A percentile compares a stretch with the other conserved stretches of the same genome.
Conservation (phyloP, 805 yeast genomes). For the Yarrowia sp. region DNA sequence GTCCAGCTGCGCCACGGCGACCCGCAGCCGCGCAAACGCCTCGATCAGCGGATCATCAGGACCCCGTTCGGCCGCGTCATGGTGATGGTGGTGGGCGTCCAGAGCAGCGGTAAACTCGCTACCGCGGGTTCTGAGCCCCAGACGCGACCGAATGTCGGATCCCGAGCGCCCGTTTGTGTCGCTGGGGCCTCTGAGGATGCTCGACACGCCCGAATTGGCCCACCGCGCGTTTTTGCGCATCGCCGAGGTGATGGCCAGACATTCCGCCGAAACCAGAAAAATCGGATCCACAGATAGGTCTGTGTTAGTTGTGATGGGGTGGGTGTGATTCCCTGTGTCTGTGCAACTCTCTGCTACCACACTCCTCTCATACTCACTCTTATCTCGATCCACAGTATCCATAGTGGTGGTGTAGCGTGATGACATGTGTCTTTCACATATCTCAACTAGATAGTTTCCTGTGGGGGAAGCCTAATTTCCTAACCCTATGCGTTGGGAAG, state of each 20-base stretch:
- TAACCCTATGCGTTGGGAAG: constrained; percentile 12
- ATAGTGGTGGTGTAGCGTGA: constrained; percentile 1
- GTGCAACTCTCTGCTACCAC: neutral
- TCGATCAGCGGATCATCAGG: constrained; percentile 69
- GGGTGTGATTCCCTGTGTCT: too few relatives aligned
- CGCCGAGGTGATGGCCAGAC: constrained; percentile 82
- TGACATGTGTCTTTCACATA: constrained; percentile 18
- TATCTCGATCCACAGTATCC: constrained; percentile 20
- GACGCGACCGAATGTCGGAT: constrained; percentile 51
- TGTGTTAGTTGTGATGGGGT: neutral
- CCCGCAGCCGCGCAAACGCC: constrained; percentile 78
- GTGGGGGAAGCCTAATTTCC: constrained; percentile 11
- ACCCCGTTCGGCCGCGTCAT: constrained; percentile 19
- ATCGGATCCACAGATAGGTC: constrained; percentile 68
- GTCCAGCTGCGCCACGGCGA: constrained; percentile 66
- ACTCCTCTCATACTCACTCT: constrained; percentile 11
- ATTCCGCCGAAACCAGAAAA: constrained; percentile 85
- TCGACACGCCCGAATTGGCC: constrained; percentile 81
- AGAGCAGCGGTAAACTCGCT: constrained; percentile 49
- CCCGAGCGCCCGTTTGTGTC: constrained; percentile 18
- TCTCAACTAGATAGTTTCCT: neutral
- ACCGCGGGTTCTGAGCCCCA: constrained; percentile 54
- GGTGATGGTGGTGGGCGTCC: constrained; percentile 13
- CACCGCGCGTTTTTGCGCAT: constrained; percentile 87
- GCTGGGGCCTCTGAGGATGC: constrained; percentile 57